Evolutionary conservation across 768 basidiomycete genomes (phyloP), one percentile per base, ranked within the genome.

Genomic region (Amanita subjunquillea): DNA sequence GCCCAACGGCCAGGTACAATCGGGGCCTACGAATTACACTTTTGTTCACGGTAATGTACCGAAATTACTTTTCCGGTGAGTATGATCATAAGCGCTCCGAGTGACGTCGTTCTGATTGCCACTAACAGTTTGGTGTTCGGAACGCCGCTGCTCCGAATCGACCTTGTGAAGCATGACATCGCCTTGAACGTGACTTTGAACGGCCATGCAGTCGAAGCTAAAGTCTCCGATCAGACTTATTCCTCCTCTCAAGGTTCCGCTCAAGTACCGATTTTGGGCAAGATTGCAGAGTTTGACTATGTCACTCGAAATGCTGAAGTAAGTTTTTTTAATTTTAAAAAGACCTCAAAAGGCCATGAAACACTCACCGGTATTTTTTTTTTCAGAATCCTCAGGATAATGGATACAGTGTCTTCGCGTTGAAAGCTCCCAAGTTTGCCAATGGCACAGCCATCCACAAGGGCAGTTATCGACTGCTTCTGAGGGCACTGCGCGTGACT

Each of bases 301-400:
- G 58, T 74, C 38, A 62, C 74, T 9, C 70, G 82, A 38, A 77
- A 76, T 60, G 63, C 67, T 48, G 68, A 72, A 48, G 72, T 76
- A 62, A 25, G 72, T 13, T 34, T 29, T 6, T 3, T 17, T 17
- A 17, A 17, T 17, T 17, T 17, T 17, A 2, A 22, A 39, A 39
- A 27, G 25, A 23, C 9, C 30, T 30, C 30, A 10, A 32, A 10
- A 32, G 32, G 4, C 2, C 10, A 32, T 32, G 32, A 32, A 30
- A 2, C 8, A 30, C 2, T 32, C 10, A 32, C 3, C 32, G 12
- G 32, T 10, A 32, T 32, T 12, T 38, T 30, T 17, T 17, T 17
- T 32, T 20, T 15, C 64, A 73, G 55, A 78, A 53, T 76, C 71
- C 80, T 69, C 4, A 56, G 56, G 64, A 60, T 45, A 68, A 71